Evolutionary conservation across 441 rosid species (phyloP).

Genomic region (Eutrema salsugineum): DNA sequence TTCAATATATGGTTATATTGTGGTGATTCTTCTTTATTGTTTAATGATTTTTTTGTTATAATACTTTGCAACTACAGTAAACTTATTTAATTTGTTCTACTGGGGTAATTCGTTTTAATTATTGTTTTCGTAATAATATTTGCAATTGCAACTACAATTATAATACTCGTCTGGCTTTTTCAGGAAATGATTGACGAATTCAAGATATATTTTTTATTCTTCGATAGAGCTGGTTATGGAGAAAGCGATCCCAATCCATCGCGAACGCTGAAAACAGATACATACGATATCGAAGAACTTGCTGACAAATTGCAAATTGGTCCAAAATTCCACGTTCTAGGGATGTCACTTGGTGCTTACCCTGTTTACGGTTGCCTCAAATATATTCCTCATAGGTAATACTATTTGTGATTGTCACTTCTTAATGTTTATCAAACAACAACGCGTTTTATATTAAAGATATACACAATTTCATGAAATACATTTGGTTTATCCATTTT

Average conservation of each 20-base stretch:
- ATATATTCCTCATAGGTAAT: slow-evolving; percentile 80
- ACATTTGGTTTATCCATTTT: no score
- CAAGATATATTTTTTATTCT: slow-evolving; percentile 47
- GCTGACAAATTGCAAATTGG: slow-evolving; percentile 81
- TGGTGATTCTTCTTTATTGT: no score
- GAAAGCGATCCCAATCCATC: slow-evolving; percentile 69
- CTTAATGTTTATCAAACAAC: not conserved
- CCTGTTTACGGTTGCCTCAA: slow-evolving; percentile 78
- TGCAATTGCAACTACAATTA: not conserved
- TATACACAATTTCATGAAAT: no score
- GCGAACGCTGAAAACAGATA: slow-evolving; percentile 61
- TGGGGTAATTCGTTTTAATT: not conserved
- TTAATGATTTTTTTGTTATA: no score
- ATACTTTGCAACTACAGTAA: no score
- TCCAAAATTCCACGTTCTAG: slow-evolving; percentile 67
- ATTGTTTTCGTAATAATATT: not conserved
- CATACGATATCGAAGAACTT: slow-evolving; percentile 75
- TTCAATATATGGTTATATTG: no score
- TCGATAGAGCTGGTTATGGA: slow-evolving; percentile 85
- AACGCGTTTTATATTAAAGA: not conserved
- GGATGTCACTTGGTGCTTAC: slow-evolving; percentile 87
- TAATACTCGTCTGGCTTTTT: slow-evolving; percentile 10
- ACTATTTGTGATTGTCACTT: not conserved
- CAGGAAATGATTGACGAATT: slow-evolving; percentile 53
- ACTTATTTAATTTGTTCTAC: not conserved